A percentile compares a stretch with the other conserved stretches of the same genome.
These are phyloP conservation scores for Canavalia gladiata DNA, from an alignment of 306 rosid genomes.

Conservation along the genomic window DNA sequence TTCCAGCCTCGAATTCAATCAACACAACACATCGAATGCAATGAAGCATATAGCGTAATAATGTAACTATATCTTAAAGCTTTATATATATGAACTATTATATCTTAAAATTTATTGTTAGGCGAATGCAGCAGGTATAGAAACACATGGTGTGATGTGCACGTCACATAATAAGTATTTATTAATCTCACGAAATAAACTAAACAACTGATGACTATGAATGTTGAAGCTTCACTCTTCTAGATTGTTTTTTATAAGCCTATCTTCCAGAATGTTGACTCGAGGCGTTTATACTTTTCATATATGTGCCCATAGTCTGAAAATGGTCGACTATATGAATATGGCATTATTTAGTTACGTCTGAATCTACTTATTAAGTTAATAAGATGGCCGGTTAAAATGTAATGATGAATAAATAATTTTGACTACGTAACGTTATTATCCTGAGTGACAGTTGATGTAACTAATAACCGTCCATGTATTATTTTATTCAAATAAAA, in stretches of 20 bases:
- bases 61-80: not conserved
- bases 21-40: not conserved
- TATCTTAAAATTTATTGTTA: not conserved
- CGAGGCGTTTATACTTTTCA: not conserved
- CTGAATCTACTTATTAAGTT: too few species aligned
- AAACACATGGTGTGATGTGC: not conserved
- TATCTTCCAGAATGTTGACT: not conserved
- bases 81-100: not conserved
- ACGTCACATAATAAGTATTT: not conserved
- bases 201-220: not conserved
- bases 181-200: not conserved
- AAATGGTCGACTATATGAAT: too few species aligned
- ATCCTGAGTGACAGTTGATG: not conserved
- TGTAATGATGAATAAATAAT: not conserved
- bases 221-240: not conserved
- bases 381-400: too few species aligned
- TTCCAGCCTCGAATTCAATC: too few species aligned
- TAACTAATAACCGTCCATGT: not conserved
- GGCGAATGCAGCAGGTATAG: not conserved
- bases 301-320: too few species aligned
- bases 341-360: too few species aligned
- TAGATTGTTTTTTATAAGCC: not conserved
- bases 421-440: not conserved
- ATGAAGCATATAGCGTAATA: constrained; percentile 13
- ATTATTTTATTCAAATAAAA: not conserved